Conservation (phyloP, 2,329 filamentous ascomycete genomes). For the Microdochium bolleyi region DNA sequence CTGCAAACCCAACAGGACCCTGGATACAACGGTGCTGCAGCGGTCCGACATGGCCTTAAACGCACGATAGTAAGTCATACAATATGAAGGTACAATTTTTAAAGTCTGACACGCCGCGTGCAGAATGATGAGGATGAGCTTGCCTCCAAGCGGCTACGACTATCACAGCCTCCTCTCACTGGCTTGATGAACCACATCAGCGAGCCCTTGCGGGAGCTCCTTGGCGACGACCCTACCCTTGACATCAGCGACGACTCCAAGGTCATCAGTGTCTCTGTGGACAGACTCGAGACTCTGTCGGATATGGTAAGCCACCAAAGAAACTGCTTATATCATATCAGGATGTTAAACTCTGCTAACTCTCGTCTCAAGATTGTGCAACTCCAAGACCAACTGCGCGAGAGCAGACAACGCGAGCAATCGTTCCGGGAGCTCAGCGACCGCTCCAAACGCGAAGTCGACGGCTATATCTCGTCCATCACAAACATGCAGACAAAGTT, state of each 20-base stretch:
- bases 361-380: conserved; percentile 21
- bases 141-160: conserved; percentile 20
- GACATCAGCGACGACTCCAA: conserved; percentile 6
- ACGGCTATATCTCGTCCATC: conserved; percentile 35
- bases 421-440: conserved; percentile 32
- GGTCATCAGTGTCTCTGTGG: conserved; percentile 16
- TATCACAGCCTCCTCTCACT: conserved; percentile 16
- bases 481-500: conserved; percentile 36
- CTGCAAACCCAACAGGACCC: conserved; percentile 19
- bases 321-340: not conserved
- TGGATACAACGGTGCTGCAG: conserved; percentile 3
- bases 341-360: conserved; percentile 3
- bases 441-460: conserved; percentile 34
- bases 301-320: conserved; percentile 14
- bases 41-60: conserved; percentile 28
- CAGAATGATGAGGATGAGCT: conserved; percentile 25
- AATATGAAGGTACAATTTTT: not conserved
- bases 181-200: conserved; percentile 15
- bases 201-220: conserved; percentile 20
- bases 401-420: conserved; percentile 22
- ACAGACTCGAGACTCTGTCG: conserved; percentile 20
- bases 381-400: conserved; percentile 24
- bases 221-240: conserved; percentile 9
- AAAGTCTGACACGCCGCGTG: conserved; percentile 10
- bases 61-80: conserved; percentile 35